Base-by-base conservation (phyloP, 2,329 filamentous ascomycete species). In the Penicillium frequentans region DNA sequence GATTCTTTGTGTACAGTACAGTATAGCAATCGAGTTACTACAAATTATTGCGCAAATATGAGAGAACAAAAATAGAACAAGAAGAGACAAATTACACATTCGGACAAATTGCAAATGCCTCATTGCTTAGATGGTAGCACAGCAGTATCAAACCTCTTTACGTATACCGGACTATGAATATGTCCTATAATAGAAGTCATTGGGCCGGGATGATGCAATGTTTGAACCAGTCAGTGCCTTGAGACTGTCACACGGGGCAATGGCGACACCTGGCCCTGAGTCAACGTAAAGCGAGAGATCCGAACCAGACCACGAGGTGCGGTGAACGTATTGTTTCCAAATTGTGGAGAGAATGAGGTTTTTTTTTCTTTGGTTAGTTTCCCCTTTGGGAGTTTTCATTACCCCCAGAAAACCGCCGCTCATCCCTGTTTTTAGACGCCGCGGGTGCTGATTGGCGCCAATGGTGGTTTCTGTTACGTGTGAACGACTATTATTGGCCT, bases 401-500 rank as follows among this genome's bases (percentile, higher is more conserved):
- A 47, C 43, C 43, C 44, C 43, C 43, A 47, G 61, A 58, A 71
- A 73, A 72, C 61, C 61, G 46, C 54, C 50, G 45, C 35, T 35
- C 55, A 50, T 52, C 35, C 59, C 57, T 56, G 55, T 62, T 65
- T 53, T 39, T 44, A 51, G 49, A 54, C 46, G 49, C 51, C 48
- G 43, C 48, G 13, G 35, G 24, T 16, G 50, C 27, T 64, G 46
- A 75, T 74, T 76, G 73, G 73, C 43, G 49, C 21, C 2, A 1
- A 1, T 5, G 14, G n/a, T 39, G 54, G 64, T 74, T 75, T 75
- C 68, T 71, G 60, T 75, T 75, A 75, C 72, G 73, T 74, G 64
- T 69, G 53, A 64, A 59, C 59, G 63, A 59, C 52, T 46, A 55
- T 33, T 31, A 64, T 53, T 63, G 64, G 57, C 56, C 49, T 47